Percentiles rank a stretch among this genome's conserved stretches.
Evolutionary conservation across 2,329 filamentous ascomycete species (phyloP).

Genomic region (Xylariaceae sp.): DNA sequence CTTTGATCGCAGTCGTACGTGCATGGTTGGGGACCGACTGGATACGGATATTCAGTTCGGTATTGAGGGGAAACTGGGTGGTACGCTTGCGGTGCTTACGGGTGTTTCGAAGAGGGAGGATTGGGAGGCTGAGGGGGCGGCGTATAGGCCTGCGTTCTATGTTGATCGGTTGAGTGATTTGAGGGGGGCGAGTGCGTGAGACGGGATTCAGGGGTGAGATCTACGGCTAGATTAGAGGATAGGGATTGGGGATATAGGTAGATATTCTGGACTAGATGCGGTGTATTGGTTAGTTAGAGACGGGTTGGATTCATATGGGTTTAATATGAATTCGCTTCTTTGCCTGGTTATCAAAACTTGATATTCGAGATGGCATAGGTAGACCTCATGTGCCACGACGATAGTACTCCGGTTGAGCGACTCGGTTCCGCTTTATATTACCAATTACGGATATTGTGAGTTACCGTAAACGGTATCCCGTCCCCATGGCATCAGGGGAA

Average conservation of each 20-base stretch:
- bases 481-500: background rate
- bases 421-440: background rate
- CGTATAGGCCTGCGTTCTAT: conserved; percentile 73
- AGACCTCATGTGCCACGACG: background rate
- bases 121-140: conserved; percentile 63
- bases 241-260: too few species aligned
- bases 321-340: too few species aligned
- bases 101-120: conserved; percentile 84
- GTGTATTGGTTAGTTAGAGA: too few species aligned
- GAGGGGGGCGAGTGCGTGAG: conserved; percentile 32
- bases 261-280: too few species aligned
- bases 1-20: conserved; percentile 76
- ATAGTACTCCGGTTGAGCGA: background rate
- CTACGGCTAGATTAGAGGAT: background rate
- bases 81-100: conserved; percentile 84
- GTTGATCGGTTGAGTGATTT: conserved; percentile 81
- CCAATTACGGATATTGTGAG: background rate
- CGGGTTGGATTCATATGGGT: too few species aligned
- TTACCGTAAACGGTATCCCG: background rate
- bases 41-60: conserved; percentile 97
- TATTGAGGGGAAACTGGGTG: conserved; percentile 81
- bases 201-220: background rate
- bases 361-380: background rate
- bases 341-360: too few species aligned
- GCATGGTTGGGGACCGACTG: conserved; percentile 92